Evolutionary conservation across 2,329 filamentous ascomycete species (phyloP).

Genomic region (Fusarium temperatum): DNA sequence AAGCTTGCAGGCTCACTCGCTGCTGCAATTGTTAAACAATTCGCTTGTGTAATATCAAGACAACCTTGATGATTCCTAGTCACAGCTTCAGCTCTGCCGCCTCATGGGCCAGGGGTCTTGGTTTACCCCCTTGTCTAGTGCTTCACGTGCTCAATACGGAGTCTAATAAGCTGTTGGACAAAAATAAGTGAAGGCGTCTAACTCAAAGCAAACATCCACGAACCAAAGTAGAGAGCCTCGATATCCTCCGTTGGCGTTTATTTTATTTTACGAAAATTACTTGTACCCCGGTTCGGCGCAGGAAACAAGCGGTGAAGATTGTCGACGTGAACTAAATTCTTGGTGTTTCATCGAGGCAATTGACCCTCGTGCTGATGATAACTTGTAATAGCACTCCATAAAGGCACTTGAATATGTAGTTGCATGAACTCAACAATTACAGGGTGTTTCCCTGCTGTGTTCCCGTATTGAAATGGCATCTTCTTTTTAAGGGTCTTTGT

Average conservation of each 20-base stretch:
- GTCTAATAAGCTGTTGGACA: slow-evolving; percentile 1
- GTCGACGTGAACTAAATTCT: neutral
- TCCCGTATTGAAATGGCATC: neutral
- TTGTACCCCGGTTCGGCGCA: neutral
- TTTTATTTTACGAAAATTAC: neutral
- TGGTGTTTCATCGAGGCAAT: neutral
- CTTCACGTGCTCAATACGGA: slow-evolving; percentile 18
- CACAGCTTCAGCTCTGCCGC: slow-evolving; percentile 14
- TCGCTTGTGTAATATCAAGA: neutral
- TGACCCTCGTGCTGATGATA: neutral
- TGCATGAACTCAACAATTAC: neutral
- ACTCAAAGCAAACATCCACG: neutral
- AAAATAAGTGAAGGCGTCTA: neutral
- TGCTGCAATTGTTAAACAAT: neutral
- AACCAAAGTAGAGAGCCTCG: neutral
- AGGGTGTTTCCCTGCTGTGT: slow-evolving; percentile 6
- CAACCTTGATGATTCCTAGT: slow-evolving; percentile 5
- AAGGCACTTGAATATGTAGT: neutral
- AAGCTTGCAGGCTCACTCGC: neutral
- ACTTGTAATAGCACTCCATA: neutral
- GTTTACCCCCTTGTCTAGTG: slow-evolving; percentile 11
- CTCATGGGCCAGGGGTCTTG: slow-evolving; percentile 4
- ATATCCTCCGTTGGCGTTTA: neutral
- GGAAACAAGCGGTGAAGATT: slow-evolving; percentile 11
- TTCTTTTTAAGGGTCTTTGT: slow-evolving; percentile 14